Base-by-base conservation (phyloP, 2,329 filamentous ascomycete genomes). In the Alternaria sp. region DNA sequence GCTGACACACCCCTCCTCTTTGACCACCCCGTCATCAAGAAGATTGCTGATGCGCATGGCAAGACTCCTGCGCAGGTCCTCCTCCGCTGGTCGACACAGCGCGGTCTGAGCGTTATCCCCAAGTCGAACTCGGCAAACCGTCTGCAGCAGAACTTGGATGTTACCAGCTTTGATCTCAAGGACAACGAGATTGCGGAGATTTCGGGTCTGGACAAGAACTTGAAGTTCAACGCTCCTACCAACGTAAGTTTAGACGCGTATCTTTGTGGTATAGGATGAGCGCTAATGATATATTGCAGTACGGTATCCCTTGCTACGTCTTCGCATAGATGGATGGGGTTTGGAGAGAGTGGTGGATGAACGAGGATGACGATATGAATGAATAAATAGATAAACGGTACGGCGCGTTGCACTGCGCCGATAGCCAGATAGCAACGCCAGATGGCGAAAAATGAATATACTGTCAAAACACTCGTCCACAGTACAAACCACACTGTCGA, bases 61-160 rank as follows among this genome's bases (percentile, higher is more conserved):
- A 87, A 91, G 57, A 89, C 89, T 9, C 86, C 92, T 7, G 91
- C 92, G 15, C 93, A 97, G 86, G 86, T 97, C 21, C 85, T 97
- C 68, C 86, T 97, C 71, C 86, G 93, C 76, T 97, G 93, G 93
- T 88, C 92, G 44, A 97, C 93, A n/a, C 93, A 97, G 86, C 72
- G 76, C 19, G 77, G 77, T 17, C 60, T 79, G 6, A 71, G 73
- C n/a, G 77, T 80, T 30, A 80, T 80, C 56, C 78, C 78, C 44
- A 80, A 80, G 72, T 77, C 74, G 55, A 77, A 73, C 63, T 71
- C 73, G 23, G 68, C 68, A 54, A 62, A 72, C 54, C 69, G 76
- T n/a, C 62, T 79, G 56, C 60, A 67, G 45, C 67, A 78, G 67
- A 79, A 79, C 64, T 59, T 79, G 59, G 74, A 78, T 55, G 72